phyloP scores from a whole-genome alignment of 768 basidiomycete genomes.

The Naematelia encephala region DNA sequence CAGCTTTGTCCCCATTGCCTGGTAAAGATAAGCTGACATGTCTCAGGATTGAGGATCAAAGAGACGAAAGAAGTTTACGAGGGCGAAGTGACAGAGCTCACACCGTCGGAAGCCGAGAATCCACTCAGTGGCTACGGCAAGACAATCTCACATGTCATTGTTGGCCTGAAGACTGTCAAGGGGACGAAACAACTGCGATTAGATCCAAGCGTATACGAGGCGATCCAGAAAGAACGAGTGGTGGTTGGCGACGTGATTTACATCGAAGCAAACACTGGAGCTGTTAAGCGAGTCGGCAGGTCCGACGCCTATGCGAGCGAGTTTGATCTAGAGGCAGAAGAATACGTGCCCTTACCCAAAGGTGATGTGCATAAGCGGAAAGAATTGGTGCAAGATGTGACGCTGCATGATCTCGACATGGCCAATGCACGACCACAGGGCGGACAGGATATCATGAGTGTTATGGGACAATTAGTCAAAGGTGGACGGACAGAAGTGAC shows the following conservation, averaged over 20 bases:
- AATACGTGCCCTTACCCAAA: conserved; percentile 95
- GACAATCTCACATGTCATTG: conserved; percentile 95
- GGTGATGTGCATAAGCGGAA: conserved; percentile 95
- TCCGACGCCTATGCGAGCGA: conserved; percentile 97
- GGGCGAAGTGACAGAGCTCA: conserved; percentile 95
- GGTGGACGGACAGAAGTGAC: conserved; percentile 93
- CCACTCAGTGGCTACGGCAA: conserved; percentile 97
- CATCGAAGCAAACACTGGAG: conserved; percentile 87
- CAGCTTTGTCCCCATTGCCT: conserved; percentile 2
- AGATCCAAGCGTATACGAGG: conserved; percentile 94
- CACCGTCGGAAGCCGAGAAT: conserved; percentile 94
- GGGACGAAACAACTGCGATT: conserved; percentile 91
- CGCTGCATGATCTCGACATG: conserved; percentile 89
- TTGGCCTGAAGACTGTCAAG: conserved; percentile 89
- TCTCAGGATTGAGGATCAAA: conserved; percentile 86
- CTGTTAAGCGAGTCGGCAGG: conserved; percentile 91
- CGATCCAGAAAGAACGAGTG: conserved; percentile 94
- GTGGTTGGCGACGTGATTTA: conserved; percentile 96
- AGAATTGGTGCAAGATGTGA: conserved; percentile 92
- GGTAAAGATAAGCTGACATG: not conserved
- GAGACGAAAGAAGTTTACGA: conserved; percentile 99
- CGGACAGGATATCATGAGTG: conserved; percentile 98
- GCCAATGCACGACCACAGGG: conserved; percentile 88
- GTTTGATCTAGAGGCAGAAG: conserved; percentile 96
- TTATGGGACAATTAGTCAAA: conserved; percentile 86